Conservation (phyloP, 345 rosid species). For the Euphorbia peplus region DNA sequence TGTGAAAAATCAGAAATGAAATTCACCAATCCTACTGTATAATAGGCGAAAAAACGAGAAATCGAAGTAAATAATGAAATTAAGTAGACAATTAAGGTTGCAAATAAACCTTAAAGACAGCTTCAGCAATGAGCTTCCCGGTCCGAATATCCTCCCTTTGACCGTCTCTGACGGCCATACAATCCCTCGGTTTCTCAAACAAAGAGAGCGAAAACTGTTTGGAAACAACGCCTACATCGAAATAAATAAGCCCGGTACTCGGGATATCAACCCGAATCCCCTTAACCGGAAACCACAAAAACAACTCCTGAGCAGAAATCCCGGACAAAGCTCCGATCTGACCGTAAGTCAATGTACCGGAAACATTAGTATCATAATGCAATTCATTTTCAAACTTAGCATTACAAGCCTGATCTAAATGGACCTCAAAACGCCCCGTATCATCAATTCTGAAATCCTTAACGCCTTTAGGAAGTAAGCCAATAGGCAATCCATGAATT, state of each 20-base stretch:
- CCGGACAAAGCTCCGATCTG: slow-evolving; percentile 67
- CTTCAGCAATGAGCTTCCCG: slow-evolving; percentile 18
- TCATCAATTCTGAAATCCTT: slow-evolving; percentile 44
- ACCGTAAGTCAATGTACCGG: slow-evolving; percentile 57
- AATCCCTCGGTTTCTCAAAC: slow-evolving; percentile 80
- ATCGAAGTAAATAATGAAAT: background rate
- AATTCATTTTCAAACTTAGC: slow-evolving; percentile 83
- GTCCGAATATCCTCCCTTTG: slow-evolving; percentile 2
- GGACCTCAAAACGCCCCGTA: slow-evolving; percentile 64
- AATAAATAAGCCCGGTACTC: slow-evolving; percentile 79
- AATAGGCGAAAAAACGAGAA: no score
- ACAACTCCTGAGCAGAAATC: slow-evolving; percentile 77
- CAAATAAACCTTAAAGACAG: slow-evolving; percentile 38
- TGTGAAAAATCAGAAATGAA: background rate
- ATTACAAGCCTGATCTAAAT: slow-evolving; percentile 73
- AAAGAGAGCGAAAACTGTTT: slow-evolving; percentile 83
- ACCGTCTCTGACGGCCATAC: slow-evolving; percentile 40
- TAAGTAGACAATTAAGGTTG: background rate
- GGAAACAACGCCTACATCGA: slow-evolving; percentile 79
- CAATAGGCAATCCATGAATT: slow-evolving; percentile 67
- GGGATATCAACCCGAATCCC: slow-evolving; percentile 83
- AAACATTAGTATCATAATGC: slow-evolving; percentile 70
- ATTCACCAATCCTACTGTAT: background rate
- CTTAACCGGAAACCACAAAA: slow-evolving; percentile 86
- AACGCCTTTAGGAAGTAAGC: slow-evolving; percentile 80